Percentiles rank a stretch among this genome's conserved stretches.
These are phyloP conservation scores for Paragyromitra xinjiangensis DNA, from an alignment of 495 filamentous ascomycete genomes.

Conservation along the genomic window DNA sequence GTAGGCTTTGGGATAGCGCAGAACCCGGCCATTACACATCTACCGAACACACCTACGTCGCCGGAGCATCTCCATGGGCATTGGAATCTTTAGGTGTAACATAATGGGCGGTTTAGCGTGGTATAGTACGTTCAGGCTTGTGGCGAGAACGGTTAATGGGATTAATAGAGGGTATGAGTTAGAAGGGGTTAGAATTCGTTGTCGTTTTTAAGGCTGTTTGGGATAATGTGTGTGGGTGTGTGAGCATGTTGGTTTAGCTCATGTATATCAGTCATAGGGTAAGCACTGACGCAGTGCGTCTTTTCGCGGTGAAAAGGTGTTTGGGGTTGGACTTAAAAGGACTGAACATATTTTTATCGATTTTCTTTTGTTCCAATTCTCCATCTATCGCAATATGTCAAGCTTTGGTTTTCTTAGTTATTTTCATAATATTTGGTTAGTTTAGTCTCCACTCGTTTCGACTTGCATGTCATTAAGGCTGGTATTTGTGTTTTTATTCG, in stretches of 20 bases:
- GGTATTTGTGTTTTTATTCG: not conserved
- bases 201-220: slow-evolving; percentile 22
- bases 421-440: slow-evolving; percentile 14
- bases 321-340: slow-evolving; percentile 35
- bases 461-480: slow-evolving; percentile 1
- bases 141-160: slow-evolving; percentile 13
- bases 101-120: not conserved
- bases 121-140: slow-evolving; percentile 2
- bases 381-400: slow-evolving; percentile 17
- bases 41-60: slow-evolving; percentile 44
- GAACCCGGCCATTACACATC: slow-evolving; percentile 39
- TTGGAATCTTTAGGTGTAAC: slow-evolving; percentile 29
- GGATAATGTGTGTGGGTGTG: slow-evolving; percentile 24
- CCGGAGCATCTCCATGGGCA: slow-evolving; percentile 23
- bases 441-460: slow-evolving; percentile 22
- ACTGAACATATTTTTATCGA: slow-evolving; percentile 29
- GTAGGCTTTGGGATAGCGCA: slow-evolving; percentile 31
- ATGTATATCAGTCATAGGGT: slow-evolving; percentile 30
- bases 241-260: slow-evolving; percentile 19
- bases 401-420: slow-evolving; percentile 30
- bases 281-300: slow-evolving; percentile 24
- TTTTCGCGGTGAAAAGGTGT: slow-evolving; percentile 33
- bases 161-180: slow-evolving; percentile 39
- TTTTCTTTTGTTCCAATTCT: slow-evolving; percentile 35
- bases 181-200: slow-evolving; percentile 51